phyloP scores from a whole-genome alignment of 169 alveolate species.

The Plasmodium coatneyi region DNA sequence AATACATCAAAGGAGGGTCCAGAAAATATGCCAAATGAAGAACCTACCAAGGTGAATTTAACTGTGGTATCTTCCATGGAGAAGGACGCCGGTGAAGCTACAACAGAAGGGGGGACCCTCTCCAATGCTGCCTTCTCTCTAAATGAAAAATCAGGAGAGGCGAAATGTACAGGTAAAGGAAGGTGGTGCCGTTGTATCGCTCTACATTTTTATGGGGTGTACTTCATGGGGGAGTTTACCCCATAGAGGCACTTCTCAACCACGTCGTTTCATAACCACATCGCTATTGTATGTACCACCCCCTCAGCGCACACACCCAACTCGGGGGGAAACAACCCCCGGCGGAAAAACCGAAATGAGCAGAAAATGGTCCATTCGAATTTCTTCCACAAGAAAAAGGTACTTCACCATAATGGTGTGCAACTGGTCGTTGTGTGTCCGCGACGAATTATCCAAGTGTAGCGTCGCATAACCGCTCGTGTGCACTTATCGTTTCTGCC shows the following conservation, averaged over 20 bases:
- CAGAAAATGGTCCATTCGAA: slow-evolving; percentile 23
- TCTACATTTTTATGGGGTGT: neutral
- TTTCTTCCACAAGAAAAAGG: slow-evolving; percentile 68
- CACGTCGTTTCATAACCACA: neutral
- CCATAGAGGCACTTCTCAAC: neutral
- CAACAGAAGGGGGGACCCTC: neutral
- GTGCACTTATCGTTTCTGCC: neutral
- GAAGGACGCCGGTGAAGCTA: neutral
- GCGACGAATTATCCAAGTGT: neutral
- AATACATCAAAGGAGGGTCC: neutral
- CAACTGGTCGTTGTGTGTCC: neutral
- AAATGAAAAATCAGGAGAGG: neutral
- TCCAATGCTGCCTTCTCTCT: neutral
- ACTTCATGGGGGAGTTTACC: neutral
- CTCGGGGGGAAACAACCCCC: neutral
- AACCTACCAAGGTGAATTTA: neutral
- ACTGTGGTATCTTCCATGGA: neutral
- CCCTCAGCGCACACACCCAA: neutral
- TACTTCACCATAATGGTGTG: neutral
- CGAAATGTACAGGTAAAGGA: neutral
- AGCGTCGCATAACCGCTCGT: neutral
- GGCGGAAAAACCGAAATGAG: slow-evolving; percentile 7
- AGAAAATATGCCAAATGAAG: neutral
- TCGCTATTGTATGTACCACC: neutral
- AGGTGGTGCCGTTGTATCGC: neutral